Base-by-base conservation (phyloP, 805 yeast genomes). In the Candida nitratophila region DNA sequence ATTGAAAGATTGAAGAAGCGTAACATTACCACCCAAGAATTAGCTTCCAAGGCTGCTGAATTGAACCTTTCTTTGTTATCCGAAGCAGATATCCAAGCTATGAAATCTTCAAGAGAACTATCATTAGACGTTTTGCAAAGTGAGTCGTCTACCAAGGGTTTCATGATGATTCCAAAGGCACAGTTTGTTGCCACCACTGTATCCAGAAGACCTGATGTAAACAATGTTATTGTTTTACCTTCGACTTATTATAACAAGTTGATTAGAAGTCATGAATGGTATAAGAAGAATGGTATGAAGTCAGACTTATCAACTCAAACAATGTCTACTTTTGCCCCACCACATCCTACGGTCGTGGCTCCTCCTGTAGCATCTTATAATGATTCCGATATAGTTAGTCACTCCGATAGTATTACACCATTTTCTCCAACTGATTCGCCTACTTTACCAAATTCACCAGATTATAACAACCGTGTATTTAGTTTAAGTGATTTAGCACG, bases 101-200 rank as follows among this genome's bases (percentile, higher is more conserved):
- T 51, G 39, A 54, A 53, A 42, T 37, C 39, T 11, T 40, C 43
- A 8, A 39, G 40, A 19, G 45, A 49, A 1, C 35, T 53, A 11
- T 47, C 49, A 1, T 41, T 41, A 10, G 52, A 50, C 3, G 61
- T 59, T 4, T 36, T 82, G 12, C 53, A 57, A 8, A 56, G 50
- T 0, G 61, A 61, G 7, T 84, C 83, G 4, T 68, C 63, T 41
- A 54, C 63, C 14, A 57, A 66, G 41, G 82, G 81, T 3, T 53
- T 74, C 40, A 54, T 83, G 50, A 69, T 78, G 41, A 68, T 85
- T 35, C 86, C 91, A 1, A 70, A 69, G 41, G 58, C 70, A n/a
- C 68, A 80, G 2, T 82, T 75, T 51, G 66, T 83, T 47, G 79
- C 86, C 1, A 81, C 89, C 1, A 78, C 84, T 1, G 73, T 73